Evolutionary conservation across 2,329 filamentous ascomycete genomes (phyloP).

Genomic region (Pseudogymnoascus sp.): DNA sequence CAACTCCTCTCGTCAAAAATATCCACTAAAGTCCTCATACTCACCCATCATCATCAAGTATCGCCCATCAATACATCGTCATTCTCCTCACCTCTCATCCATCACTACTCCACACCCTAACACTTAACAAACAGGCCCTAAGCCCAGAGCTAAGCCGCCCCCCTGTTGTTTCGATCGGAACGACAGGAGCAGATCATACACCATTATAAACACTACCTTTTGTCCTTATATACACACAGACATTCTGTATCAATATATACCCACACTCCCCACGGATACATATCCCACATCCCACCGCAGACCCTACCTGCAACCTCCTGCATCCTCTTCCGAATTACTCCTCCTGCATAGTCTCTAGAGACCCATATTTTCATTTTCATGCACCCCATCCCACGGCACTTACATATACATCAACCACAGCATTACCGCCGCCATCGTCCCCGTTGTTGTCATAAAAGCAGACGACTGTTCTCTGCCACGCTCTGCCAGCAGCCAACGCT

Average conservation of each 20-base stretch:
- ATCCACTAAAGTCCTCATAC: not conserved
- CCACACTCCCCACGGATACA: not conserved
- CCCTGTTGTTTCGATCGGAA: not conserved
- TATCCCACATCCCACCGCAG: not conserved
- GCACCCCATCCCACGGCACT: slow-evolving; percentile 1
- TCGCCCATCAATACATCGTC: not conserved
- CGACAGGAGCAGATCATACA: not conserved
- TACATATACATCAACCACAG: not conserved
- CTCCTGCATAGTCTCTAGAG: not conserved
- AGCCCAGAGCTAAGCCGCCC: not conserved
- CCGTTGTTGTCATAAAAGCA: not conserved
- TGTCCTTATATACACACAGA: not conserved
- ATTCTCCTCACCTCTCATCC: not conserved
- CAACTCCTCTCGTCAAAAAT: not conserved
- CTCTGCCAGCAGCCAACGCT: not conserved
- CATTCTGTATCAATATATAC: not conserved
- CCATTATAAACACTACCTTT: not conserved
- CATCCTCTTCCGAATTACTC: not conserved
- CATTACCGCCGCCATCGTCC: not conserved
- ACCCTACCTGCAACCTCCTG: not conserved
- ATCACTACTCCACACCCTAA: not conserved
- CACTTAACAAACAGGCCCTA: not conserved
- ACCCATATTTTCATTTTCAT: slow-evolving; percentile 3
- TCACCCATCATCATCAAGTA: not conserved
- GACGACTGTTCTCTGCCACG: not conserved